Evolutionary conservation across 2,329 filamentous ascomycete species (phyloP).

Genomic region (Cladosporium halotolerans): DNA sequence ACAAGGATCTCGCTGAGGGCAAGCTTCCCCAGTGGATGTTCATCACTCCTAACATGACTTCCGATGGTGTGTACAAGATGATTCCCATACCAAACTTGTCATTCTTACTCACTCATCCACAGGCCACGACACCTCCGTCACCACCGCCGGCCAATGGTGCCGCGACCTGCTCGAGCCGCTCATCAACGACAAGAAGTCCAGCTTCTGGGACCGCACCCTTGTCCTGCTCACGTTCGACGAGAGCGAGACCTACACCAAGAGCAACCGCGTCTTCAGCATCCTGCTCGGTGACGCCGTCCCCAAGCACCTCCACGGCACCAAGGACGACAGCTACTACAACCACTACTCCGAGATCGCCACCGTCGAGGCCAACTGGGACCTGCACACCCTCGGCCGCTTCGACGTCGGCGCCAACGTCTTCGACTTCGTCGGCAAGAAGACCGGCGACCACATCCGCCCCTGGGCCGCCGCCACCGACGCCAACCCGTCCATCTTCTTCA

Average conservation of each 20-base stretch:
- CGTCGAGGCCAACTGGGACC: slow-evolving; percentile 41
- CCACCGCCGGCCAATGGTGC: slow-evolving; percentile 62
- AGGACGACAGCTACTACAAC: slow-evolving; percentile 55
- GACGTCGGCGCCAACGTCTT: slow-evolving; percentile 44
- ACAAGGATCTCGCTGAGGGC: slow-evolving; percentile 57
- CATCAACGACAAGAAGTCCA: slow-evolving; percentile 52
- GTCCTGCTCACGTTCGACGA: slow-evolving; percentile 76
- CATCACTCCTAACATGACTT: slow-evolving; percentile 67
- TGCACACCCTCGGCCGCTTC: slow-evolving; percentile 42
- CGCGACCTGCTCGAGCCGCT: slow-evolving; percentile 64
- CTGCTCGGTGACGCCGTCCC: slow-evolving; percentile 72
- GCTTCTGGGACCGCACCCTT: slow-evolving; percentile 68
- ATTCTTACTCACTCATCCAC: no score
- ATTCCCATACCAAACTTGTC: not conserved
- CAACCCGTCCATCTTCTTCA: slow-evolving; percentile 26
- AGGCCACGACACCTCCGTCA: slow-evolving; percentile 68
- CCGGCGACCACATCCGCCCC: slow-evolving; percentile 27
- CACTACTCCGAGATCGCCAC: slow-evolving; percentile 42
- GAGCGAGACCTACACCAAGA: slow-evolving; percentile 59
- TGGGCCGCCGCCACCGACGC: slow-evolving; percentile 22
- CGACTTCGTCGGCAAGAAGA: slow-evolving; percentile 31
- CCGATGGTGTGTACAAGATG: not conserved
- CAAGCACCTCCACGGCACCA: slow-evolving; percentile 56
- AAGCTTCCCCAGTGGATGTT: slow-evolving; percentile 66
- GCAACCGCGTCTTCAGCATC: slow-evolving; percentile 65